These are phyloP conservation scores for Dipodascopsis uninucleata DNA, from an alignment of 805 yeast genomes.

Conservation along the genomic window DNA sequence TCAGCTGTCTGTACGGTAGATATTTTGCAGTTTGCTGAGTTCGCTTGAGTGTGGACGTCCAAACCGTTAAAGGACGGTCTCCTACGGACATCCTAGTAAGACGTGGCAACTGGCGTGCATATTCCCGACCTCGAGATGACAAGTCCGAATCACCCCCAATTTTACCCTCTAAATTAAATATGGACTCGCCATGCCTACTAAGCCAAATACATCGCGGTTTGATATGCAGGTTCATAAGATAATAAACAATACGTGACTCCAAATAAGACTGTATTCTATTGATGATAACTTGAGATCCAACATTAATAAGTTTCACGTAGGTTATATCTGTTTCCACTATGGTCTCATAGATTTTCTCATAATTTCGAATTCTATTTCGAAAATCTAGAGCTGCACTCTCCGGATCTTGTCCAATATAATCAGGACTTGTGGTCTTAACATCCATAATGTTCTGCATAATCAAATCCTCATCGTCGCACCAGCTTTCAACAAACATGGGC, in stretches of 20 bases:
- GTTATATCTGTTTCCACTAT: conserved; percentile 62
- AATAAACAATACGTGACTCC: conserved; percentile 89
- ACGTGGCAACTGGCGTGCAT: conserved; percentile 76
- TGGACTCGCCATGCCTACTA: conserved; percentile 93
- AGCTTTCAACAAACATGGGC: conserved; percentile 89
- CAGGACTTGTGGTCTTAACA: conserved; percentile 84
- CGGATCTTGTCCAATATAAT: conserved; percentile 63
- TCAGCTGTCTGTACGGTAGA: conserved; percentile 74
- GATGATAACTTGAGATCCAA: conserved; percentile 81
- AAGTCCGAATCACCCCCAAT: conserved; percentile 93
- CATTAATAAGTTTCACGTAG: conserved; percentile 82
- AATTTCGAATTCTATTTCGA: conserved; percentile 64
- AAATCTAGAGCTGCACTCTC: conserved; percentile 73
- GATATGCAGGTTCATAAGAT: conserved; percentile 91
- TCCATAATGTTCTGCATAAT: conserved; percentile 77
- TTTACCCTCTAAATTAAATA: conserved; percentile 86
- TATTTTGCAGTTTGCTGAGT: conserved; percentile 89
- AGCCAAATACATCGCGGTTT: conserved; percentile 91
- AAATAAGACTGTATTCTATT: conserved; percentile 83
- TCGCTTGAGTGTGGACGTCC: conserved; percentile 90
- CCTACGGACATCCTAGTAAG: conserved; percentile 61
- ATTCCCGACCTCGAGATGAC: conserved; percentile 77
- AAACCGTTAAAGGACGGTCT: conserved; percentile 66
- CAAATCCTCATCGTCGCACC: conserved; percentile 78
- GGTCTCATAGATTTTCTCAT: conserved; percentile 74